phyloP scores from a whole-genome alignment of 305 asterid genomes.

The Fraxinus dipetala region DNA sequence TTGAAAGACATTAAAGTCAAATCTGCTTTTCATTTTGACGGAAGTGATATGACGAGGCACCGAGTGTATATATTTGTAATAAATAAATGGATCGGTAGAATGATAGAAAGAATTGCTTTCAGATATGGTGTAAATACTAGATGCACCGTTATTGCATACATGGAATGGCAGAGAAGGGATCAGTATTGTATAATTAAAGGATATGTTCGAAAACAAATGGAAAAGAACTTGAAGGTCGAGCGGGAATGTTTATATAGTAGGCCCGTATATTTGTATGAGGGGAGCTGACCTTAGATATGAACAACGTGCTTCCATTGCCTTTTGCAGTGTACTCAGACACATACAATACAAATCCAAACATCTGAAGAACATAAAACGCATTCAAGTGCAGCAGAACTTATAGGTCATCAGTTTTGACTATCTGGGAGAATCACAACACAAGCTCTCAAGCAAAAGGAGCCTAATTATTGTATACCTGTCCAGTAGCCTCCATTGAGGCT shows the following conservation, averaged over 20 bases:
- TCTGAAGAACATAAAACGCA: constrained; percentile 46
- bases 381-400: constrained; percentile 20
- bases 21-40: background rate
- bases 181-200: background rate
- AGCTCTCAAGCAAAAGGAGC: constrained; percentile 1
- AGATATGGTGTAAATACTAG: background rate
- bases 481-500: constrained; percentile 76
- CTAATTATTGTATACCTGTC: constrained; percentile 52
- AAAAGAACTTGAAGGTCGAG: background rate
- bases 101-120: background rate
- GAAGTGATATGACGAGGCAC: background rate
- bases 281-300: constrained; percentile 63
- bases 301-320: constrained; percentile 48
- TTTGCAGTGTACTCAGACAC: constrained; percentile 59
- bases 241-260: background rate
- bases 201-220: background rate
- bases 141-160: background rate
- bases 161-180: background rate
- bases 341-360: constrained; percentile 78
- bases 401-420: constrained; percentile 12
- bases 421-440: constrained; percentile 25
- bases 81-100: background rate
- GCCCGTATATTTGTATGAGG: constrained; percentile 9
- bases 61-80: background rate
- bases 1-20: background rate